Base-by-base conservation (phyloP, 176 grass and related monocot species). In the Hordeum vulgare region DNA sequence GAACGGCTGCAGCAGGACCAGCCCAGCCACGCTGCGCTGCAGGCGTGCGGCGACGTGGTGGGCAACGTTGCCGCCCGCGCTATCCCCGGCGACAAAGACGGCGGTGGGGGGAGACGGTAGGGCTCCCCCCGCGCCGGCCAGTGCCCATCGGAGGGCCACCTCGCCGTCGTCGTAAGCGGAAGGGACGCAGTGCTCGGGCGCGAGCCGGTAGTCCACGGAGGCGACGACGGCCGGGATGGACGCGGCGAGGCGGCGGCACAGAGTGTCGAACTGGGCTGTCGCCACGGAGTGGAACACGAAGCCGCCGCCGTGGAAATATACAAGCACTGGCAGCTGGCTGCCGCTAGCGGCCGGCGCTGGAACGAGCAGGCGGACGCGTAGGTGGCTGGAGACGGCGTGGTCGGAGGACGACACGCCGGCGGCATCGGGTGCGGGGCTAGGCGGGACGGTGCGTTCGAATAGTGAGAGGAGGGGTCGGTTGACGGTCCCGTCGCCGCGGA, bases 221-320 rank as follows among this genome's bases (percentile, higher is more conserved):
- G 72, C 80, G 36, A 89, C 18, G 71, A 60, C 3, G 2, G 76
- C 89, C 0, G 80, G 86, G 77, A 91, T 34, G 17, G 51, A 23
- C 0, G 66, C 9, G 41, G 90, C 72, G 8, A 89, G 44, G 26
- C 70, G 90, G 28, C 86, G 78, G 71, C 90, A 91, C 36, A 89
- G 77, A 5, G 54, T 65, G 27, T 91, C 90, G 75, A 51, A 80
- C 44, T 78, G 56, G 0, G 65, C 56, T 29, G 80, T 67, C 17
- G 83, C 70, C 8, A 27, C 63, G 10, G 89, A 91, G 76, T 81
- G 64, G 74, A 84, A 86, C 21, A 77, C 63, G 83, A 91, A 89
- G 36, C 88, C 86, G 15, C 80, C 86, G 70, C 86, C 89, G 36
- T 94, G 89, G 75, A 89, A 91, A 76, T 94, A 94, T 0, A 91